A percentile compares a stretch with the other conserved stretches of the same genome.
phyloP scores from a whole-genome alignment of 176 grass and related monocot genomes.

The Calamus simplicifolius region DNA sequence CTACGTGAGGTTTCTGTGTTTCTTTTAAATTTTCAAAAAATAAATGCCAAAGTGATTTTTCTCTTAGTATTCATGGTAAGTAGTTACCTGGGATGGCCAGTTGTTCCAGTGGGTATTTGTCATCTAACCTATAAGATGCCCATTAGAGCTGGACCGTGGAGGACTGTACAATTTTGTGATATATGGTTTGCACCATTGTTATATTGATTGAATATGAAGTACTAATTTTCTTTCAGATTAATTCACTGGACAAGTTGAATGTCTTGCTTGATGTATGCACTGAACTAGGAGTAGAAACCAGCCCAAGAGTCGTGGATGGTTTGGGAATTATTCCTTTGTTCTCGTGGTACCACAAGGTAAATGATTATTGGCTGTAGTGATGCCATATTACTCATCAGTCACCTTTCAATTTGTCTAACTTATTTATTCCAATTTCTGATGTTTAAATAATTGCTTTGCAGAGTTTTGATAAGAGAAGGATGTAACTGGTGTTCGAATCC shows the following conservation, averaged over 20 bases:
- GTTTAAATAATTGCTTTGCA: conserved; percentile 35
- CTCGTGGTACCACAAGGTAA: conserved; percentile 98
- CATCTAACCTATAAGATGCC: too few species aligned
- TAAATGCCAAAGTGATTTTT: too few species aligned
- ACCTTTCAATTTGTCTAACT: conserved; percentile 2
- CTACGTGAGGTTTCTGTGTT: conserved; percentile 35
- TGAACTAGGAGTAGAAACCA: conserved; percentile 79
- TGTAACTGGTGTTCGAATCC: conserved; percentile 59
- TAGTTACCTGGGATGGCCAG: too few species aligned
- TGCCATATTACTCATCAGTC: background rate
- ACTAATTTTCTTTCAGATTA: conserved; percentile 52
- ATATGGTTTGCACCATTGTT: too few species aligned
- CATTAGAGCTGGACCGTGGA: too few species aligned
- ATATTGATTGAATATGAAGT: too few species aligned
- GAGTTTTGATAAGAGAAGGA: conserved; percentile 99
- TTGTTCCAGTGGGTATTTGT: too few species aligned
- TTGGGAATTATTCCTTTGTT: conserved; percentile 95
- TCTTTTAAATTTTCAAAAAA: background rate
- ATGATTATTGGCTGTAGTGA: background rate
- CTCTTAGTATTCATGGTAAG: too few species aligned
- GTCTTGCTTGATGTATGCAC: conserved; percentile 95
- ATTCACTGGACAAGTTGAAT: conserved; percentile 96
- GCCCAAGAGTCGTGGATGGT: conserved; percentile 58
- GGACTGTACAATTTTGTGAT: too few species aligned
- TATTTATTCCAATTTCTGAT: conserved; percentile 12